These are phyloP conservation scores for Saccharomycopsis capsularis DNA, from an alignment of 805 yeast species.

Conservation along the genomic window DNA sequence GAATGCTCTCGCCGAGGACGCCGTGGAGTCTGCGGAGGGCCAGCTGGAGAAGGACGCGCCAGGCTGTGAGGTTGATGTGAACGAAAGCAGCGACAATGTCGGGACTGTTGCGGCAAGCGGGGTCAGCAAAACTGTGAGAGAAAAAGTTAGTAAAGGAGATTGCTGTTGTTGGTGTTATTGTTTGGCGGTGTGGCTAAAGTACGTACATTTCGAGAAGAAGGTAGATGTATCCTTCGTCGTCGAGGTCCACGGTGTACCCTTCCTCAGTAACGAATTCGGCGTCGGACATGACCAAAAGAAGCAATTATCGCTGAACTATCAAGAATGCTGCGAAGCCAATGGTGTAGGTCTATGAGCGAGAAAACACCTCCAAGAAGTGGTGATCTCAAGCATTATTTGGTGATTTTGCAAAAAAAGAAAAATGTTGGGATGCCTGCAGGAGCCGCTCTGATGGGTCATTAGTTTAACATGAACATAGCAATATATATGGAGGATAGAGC, in stretches of 20 bases:
- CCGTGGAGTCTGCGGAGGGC: constrained; percentile 35
- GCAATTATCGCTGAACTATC: no score
- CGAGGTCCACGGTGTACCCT: constrained; percentile 2
- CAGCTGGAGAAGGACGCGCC: constrained; percentile 33
- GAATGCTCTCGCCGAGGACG: constrained; percentile 35
- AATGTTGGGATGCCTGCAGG: no score
- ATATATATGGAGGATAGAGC: no score
- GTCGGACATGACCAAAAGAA: not conserved
- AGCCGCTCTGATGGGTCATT: no score
- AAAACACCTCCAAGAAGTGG: no score
- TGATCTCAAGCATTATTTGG: not conserved
- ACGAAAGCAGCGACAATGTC: constrained; percentile 4
- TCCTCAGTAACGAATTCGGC: constrained; percentile 7
- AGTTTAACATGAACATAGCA: no score
- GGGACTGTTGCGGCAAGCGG: not conserved
- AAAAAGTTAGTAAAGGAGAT: not conserved
- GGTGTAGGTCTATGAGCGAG: no score
- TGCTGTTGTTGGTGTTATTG: not conserved
- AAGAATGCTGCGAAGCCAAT: no score
- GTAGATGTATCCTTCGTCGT: not conserved
- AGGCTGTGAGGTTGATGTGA: constrained; percentile 30
- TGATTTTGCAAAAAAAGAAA: not conserved
- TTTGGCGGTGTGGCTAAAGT: not conserved
- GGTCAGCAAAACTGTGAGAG: not conserved
- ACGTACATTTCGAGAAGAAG: constrained; percentile 1